These are phyloP conservation scores for Osmozyma mogii DNA, from an alignment of 805 yeast species.

Conservation along the genomic window DNA sequence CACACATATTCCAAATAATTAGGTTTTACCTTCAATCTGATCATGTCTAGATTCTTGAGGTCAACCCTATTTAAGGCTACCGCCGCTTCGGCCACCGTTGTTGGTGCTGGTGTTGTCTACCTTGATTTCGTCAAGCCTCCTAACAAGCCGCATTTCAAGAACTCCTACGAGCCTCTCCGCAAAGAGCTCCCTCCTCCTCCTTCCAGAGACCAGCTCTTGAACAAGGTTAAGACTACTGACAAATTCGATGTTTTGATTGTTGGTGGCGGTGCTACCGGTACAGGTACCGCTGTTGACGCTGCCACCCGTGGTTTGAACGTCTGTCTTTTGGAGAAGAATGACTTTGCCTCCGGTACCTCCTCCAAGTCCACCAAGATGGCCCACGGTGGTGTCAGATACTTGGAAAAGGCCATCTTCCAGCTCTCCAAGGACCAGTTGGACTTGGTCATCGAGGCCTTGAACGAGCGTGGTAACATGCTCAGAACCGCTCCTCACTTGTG, in stretches of 20 bases:
- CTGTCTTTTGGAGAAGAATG: slow-evolving; percentile 77
- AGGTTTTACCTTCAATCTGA: neutral
- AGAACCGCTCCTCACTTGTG: slow-evolving; percentile 90
- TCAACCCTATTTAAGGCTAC: slow-evolving; percentile 23
- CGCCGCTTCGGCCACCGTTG: slow-evolving; percentile 22
- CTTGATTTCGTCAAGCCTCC: slow-evolving; percentile 32
- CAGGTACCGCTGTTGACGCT: slow-evolving; percentile 91
- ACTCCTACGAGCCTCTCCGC: slow-evolving; percentile 36
- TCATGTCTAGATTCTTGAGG: slow-evolving; percentile 14
- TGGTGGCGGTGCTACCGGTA: slow-evolving; percentile 96
- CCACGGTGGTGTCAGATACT: slow-evolving; percentile 94
- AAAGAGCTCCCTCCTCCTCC: slow-evolving; percentile 46
- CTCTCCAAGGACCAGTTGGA: slow-evolving; percentile 84
- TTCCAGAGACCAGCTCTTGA: slow-evolving; percentile 35
- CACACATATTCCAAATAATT: neutral
- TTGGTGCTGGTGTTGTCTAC: slow-evolving; percentile 31
- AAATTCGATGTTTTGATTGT: slow-evolving; percentile 76
- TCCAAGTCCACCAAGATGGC: slow-evolving; percentile 94
- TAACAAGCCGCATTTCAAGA: slow-evolving; percentile 1
- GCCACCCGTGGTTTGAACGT: slow-evolving; percentile 85
- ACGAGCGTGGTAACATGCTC: slow-evolving; percentile 79
- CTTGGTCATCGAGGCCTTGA: slow-evolving; percentile 81
- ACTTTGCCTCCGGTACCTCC: slow-evolving; percentile 88
- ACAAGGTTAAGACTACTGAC: slow-evolving; percentile 19
- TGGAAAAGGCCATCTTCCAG: slow-evolving; percentile 92